Conservation (phyloP, 2,329 filamentous ascomycete species). For the Aspergillus ustus region DNA sequence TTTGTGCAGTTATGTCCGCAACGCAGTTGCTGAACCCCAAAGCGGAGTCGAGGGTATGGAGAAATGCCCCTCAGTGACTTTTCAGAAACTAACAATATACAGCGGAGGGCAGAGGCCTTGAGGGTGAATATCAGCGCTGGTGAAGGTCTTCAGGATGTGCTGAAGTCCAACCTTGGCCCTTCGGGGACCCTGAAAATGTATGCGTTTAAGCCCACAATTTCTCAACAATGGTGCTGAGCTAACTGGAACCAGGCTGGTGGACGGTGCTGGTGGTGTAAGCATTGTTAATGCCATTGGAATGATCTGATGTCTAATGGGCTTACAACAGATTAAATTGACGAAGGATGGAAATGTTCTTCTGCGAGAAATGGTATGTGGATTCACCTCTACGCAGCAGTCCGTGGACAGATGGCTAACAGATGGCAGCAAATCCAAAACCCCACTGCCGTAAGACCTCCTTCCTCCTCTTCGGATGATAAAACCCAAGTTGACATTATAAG, state of each 20-base stretch:
- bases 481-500: slow-evolving; percentile 38
- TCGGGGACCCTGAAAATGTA: slow-evolving; percentile 96
- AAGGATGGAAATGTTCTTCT: slow-evolving; percentile 93
- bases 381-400: slow-evolving; percentile 1
- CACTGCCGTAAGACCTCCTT: slow-evolving; percentile 70
- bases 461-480: background rate
- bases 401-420: slow-evolving; percentile 35
- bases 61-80: slow-evolving; percentile 37
- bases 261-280: slow-evolving; percentile 63
- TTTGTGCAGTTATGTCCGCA: slow-evolving; percentile 74
- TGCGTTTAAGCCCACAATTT: slow-evolving; percentile 24
- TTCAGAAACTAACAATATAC: slow-evolving; percentile 50
- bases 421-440: slow-evolving; percentile 91
- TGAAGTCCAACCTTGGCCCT: slow-evolving; percentile 94
- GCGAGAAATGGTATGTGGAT: slow-evolving; percentile 64
- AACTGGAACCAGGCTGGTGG: slow-evolving; percentile 59
- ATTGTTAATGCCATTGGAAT: slow-evolving; percentile 18
- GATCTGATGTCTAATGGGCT: slow-evolving; percentile 24
- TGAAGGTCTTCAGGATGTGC: slow-evolving; percentile 89
- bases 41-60: slow-evolving; percentile 88
- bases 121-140: slow-evolving; percentile 96
- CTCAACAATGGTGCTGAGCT: slow-evolving; percentile 21
- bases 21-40: slow-evolving; percentile 98
- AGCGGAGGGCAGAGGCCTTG: slow-evolving; percentile 96
- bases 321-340: slow-evolving; percentile 86